Evolutionary conservation across 805 yeast genomes (phyloP), one percentile per base, ranked within the genome.

Genomic region (Candida rishiriensis): DNA sequence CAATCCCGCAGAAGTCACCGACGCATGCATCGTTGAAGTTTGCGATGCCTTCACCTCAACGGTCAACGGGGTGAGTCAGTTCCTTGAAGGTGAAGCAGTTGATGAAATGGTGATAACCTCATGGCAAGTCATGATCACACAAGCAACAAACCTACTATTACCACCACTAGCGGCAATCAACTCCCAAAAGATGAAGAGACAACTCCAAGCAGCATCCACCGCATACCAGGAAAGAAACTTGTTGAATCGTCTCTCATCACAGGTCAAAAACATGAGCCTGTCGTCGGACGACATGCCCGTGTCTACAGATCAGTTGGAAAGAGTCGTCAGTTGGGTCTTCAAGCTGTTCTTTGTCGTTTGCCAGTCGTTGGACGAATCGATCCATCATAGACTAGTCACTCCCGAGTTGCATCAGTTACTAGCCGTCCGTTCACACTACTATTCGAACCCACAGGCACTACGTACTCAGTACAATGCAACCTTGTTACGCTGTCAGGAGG

Each of bases 281-380:
- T 32, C 15, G 15, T 17, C 17, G 5, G 32, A 21, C 1, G 39
- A 34, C 8, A 5, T 33, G 4, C 38, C 42, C 12, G 18, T 42
- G 6, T 40, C 49, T 8, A 29, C 36, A 11, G 39, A 43, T 16
- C 50, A 49, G 16, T 26, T 51, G 29, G 55, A 54, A 36, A 39
- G 58, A 29, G 42, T 49, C 16, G 41, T 52, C n/a, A 43, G 52
- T 37, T 54, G 58, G 58, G 49, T 50, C 5, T 54, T 48, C 44
- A 52, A 43, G 39, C 37, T 52, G 7, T 47, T 50, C 39, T 41
- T 36, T 3, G 29, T 34, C 10, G 38, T 52, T 3, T 36, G 50
- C 36, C 13, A 21, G 9, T 39, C 37, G 15, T 36, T 50, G 12
- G 38, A 41, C 17, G 35, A 41, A 13, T 26, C 37, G 7, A 30